Evolutionary conservation across 371 early-diverging fungal species (phyloP), one percentile per base, ranked within the genome.

Genomic region (Apophysomyces ossiformis): DNA sequence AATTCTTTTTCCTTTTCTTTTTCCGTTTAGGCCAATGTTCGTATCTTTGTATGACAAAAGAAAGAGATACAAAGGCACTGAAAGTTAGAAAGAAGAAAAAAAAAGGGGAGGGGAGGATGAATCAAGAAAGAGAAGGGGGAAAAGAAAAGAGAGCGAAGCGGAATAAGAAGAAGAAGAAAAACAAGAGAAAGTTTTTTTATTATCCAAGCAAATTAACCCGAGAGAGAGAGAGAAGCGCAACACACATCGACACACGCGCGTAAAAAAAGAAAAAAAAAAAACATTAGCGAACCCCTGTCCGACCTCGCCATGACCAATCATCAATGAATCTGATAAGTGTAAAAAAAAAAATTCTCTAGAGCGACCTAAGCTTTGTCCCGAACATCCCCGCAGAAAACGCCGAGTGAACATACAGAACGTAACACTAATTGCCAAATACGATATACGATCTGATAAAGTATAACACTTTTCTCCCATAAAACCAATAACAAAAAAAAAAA

Each of bases 161-260:
- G 44, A 46, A 63, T 16, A n/a, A 54, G 26, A 18, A 36, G 47
- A 67, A 57, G 41, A 57, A 67, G 56, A 41, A 66, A 32, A 61
- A 35, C 15, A 43, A 59, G 11, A 59, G 39, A 59, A 59, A 21
- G 7, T n/a, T 47, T 47, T 47, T 47, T 47, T 47, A 8, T 46
- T 15, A 47, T 47, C 18, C 47, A 47, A 11, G 21, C 21, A 21
- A 7, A 50, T 50, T 26, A 26, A 26, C 32, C 32, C 32, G 32
- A 26, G 32, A 26, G 32, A 26, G 32, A 26, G n/a, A 26, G 32
- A 26, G 32, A 26, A 26, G 32, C 32, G 3, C 32, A 26, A 26
- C 21, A 50, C 8, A 41, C 13, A 41, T 13, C 5, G 41, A 8
- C 11, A 41, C 8, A 6, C n/a, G 21, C 54, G 54, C 54, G 54